phyloP scores from a whole-genome alignment of 2,329 filamentous ascomycete species.

The Cytospora mali region DNA sequence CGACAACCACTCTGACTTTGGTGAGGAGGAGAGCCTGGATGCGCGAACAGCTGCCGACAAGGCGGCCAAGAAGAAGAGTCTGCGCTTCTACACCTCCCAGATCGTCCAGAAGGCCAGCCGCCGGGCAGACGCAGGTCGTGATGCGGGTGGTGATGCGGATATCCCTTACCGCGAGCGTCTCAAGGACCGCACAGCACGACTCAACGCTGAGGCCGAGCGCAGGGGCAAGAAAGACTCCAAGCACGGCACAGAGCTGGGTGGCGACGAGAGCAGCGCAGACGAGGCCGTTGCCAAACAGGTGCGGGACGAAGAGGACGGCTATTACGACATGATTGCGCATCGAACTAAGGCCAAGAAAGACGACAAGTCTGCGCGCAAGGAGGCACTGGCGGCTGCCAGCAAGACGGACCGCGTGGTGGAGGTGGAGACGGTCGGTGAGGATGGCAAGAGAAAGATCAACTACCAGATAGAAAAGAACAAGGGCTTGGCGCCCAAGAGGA shows the following conservation, averaged over 20 bases:
- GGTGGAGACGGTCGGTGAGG: conserved; percentile 70
- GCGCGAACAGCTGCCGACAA: conserved; percentile 83
- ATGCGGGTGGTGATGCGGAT: conserved; percentile 78
- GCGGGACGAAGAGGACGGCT: conserved; percentile 65
- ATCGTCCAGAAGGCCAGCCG: conserved; percentile 94
- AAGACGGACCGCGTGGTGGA: conserved; percentile 66
- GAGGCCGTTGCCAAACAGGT: conserved; percentile 60
- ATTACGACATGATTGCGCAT: conserved; percentile 86
- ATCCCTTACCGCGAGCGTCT: conserved; percentile 88
- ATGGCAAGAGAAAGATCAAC: conserved; percentile 89
- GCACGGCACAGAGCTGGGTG: conserved; percentile 67
- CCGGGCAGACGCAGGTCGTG: conserved; percentile 71
- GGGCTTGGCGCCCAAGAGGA: conserved; percentile 83
- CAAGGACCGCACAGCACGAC: conserved; percentile 79
- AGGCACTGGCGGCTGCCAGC: conserved; percentile 61
- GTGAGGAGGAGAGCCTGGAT: conserved; percentile 82
- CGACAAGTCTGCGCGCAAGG: conserved; percentile 65
- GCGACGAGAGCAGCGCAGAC: conserved; percentile 65
- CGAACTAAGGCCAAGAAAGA: conserved; percentile 70
- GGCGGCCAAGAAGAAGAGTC: conserved; percentile 82
- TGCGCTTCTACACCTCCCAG: conserved; percentile 98
- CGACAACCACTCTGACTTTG: conserved; percentile 83
- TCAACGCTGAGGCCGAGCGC: conserved; percentile 86
- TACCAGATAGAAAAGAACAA: conserved; percentile 98
- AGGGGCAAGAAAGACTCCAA: conserved; percentile 70